Conservation (phyloP, 2,329 filamentous ascomycete species). For the Fusarium sp. region DNA sequence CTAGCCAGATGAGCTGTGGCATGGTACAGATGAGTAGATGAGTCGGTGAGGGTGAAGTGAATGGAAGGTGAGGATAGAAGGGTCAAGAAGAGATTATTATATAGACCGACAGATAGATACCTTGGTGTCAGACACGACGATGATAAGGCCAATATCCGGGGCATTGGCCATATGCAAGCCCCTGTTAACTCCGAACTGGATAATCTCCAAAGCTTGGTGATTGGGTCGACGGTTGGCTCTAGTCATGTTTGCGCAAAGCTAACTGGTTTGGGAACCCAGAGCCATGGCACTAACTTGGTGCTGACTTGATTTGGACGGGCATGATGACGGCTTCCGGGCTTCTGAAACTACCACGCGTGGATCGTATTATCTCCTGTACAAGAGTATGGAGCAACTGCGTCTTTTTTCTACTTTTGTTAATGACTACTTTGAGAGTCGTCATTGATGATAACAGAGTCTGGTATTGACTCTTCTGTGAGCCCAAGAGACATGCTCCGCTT, state of each 20-base stretch:
- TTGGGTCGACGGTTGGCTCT: background rate
- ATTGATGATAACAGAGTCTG: background rate
- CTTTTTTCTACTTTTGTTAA: background rate
- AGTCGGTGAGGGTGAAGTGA: background rate
- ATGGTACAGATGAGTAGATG: background rate
- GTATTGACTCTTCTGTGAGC: background rate
- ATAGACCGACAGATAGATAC: background rate
- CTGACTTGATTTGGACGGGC: background rate
- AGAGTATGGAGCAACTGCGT: background rate
- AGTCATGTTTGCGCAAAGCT: background rate
- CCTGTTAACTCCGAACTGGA: background rate
- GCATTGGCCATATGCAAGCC: background rate
- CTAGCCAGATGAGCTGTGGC: constrained; percentile 42
- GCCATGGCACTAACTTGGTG: background rate
- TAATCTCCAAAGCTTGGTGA: background rate
- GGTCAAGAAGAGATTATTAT: background rate
- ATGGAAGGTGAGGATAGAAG: background rate
- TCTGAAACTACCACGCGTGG: background rate
- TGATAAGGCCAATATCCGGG: background rate
- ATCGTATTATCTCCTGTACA: background rate
- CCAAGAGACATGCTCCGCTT: background rate
- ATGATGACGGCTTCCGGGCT: background rate
- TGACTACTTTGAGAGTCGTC: background rate
- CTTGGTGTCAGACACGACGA: background rate
- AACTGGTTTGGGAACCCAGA: background rate